These are phyloP conservation scores for Cyberlindnera samutprakarnensis DNA, from an alignment of 805 yeast genomes.

Conservation along the genomic window DNA sequence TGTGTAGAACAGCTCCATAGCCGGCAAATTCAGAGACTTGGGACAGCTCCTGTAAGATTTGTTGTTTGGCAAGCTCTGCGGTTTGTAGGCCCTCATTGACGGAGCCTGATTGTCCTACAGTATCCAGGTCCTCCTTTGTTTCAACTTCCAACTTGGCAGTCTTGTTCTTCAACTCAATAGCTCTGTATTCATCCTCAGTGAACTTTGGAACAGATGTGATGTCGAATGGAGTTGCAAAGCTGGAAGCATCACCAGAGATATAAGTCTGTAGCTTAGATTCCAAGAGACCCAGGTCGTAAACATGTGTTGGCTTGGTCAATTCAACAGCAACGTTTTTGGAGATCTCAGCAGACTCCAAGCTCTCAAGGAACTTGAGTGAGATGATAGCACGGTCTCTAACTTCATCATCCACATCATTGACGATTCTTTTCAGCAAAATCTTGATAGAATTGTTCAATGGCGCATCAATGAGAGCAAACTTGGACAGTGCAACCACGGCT, in stretches of 20 bases:
- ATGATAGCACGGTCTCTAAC: constrained; percentile 96
- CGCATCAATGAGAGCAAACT: constrained; percentile 74
- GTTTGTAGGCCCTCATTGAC: constrained; percentile 16
- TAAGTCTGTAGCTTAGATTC: constrained; percentile 74
- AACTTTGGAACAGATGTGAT: constrained; percentile 57
- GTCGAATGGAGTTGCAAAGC: constrained; percentile 56
- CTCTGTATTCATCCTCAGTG: constrained; percentile 61
- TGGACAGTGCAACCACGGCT: constrained; percentile 87
- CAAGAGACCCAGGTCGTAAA: constrained; percentile 67
- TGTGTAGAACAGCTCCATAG: constrained; percentile 71
- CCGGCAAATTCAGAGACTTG: constrained; percentile 64
- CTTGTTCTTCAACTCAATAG: constrained; percentile 53
- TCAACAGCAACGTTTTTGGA: constrained; percentile 30
- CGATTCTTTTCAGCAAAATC: constrained; percentile 72
- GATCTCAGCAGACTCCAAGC: constrained; percentile 25
- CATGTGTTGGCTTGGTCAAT: constrained; percentile 59
- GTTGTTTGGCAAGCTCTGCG: constrained; percentile 43
- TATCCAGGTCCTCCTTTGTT: constrained; percentile 12
- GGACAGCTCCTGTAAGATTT: constrained; percentile 61
- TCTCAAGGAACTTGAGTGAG: constrained; percentile 58
- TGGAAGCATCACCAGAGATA: constrained; percentile 37
- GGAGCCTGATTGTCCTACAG: constrained; percentile 1
- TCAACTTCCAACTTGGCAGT: constrained; percentile 26
- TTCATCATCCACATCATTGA: constrained; percentile 89
- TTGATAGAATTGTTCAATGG: constrained; percentile 60